Conservation (phyloP, 2,329 filamentous ascomycete species). For the Ophiostoma montium region DNA sequence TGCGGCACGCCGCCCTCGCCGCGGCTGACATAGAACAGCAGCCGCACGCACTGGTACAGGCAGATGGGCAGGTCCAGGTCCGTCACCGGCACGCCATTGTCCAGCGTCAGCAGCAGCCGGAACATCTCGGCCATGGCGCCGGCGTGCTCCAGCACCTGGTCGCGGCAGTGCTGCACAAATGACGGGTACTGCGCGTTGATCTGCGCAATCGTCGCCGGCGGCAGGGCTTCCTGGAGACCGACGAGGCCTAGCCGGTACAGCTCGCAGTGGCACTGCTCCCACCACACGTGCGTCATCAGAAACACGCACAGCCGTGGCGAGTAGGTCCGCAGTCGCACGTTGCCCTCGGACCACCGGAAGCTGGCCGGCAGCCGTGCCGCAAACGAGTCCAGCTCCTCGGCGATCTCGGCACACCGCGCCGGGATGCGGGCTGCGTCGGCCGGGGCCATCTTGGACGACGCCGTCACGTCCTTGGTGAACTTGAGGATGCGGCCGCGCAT, state of each 20-base stretch:
- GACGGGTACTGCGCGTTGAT: conserved; percentile 25
- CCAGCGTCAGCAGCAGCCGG: conserved; percentile 33
- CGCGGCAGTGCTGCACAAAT: conserved; percentile 34
- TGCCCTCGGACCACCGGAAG: conserved; percentile 43
- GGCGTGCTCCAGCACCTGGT: conserved; percentile 39
- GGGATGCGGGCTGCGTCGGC: conserved; percentile 20
- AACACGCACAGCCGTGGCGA: conserved; percentile 43
- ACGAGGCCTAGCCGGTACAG: conserved; percentile 38
- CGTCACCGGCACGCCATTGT: conserved; percentile 35
- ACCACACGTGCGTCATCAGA: conserved; percentile 46
- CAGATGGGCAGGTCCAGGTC: conserved; percentile 42
- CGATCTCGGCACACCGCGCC: conserved; percentile 32
- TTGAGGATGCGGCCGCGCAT: conserved; percentile 40
- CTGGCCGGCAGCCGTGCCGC: conserved; percentile 38
- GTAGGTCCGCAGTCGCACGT: conserved; percentile 40
- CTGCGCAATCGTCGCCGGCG: conserved; percentile 27
- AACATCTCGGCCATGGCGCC: conserved; percentile 43
- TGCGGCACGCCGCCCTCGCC: conserved; percentile 24
- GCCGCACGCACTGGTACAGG: conserved; percentile 39
- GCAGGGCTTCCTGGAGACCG: conserved; percentile 36
- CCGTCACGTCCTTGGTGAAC: conserved; percentile 30
- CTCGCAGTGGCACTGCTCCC: conserved; percentile 44
- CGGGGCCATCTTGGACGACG: neutral
- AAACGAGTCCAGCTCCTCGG: conserved; percentile 32
- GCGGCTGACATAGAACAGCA: conserved; percentile 37